These are phyloP conservation scores for Trichaptum fuscoviolaceum DNA, from an alignment of 768 basidiomycete genomes.

Conservation along the genomic window DNA sequence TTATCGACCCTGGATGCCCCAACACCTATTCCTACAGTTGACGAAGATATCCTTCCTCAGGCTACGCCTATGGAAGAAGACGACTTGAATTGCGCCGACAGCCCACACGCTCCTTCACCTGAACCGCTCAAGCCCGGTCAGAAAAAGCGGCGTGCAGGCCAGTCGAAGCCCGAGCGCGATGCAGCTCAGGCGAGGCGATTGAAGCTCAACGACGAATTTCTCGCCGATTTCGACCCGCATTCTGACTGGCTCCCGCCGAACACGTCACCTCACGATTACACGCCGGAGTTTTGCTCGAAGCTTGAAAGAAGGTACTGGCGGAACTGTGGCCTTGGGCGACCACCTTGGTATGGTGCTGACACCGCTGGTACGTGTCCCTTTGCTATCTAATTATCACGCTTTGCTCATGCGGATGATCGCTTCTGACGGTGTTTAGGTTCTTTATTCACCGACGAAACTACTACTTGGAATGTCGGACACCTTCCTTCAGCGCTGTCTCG, in stretches of 20 bases:
- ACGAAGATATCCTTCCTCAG: slow-evolving; percentile 5
- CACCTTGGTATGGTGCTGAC: slow-evolving; percentile 99
- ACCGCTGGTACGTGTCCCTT: no score
- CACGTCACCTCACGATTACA: slow-evolving; percentile 75
- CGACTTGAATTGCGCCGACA: no score
- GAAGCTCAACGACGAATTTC: slow-evolving; percentile 46
- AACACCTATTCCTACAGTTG: neutral
- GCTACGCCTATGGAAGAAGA: slow-evolving; percentile 11
- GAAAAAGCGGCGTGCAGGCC: slow-evolving; percentile 39
- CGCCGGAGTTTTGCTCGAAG: slow-evolving; percentile 78
- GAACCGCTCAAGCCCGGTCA: slow-evolving; percentile 2
- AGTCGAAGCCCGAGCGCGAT: slow-evolving; percentile 36
- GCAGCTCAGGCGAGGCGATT: slow-evolving; percentile 46
- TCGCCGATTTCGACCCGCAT: slow-evolving; percentile 66
- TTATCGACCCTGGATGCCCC: slow-evolving; percentile 12
- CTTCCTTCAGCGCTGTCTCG: slow-evolving; percentile 84
- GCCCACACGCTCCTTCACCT: slow-evolving; percentile 7
- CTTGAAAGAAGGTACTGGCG: slow-evolving; percentile 92
- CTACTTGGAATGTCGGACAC: slow-evolving; percentile 89
- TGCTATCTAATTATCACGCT: slow-evolving; percentile 1
- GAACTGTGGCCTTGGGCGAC: slow-evolving; percentile 78
- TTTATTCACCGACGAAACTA: slow-evolving; percentile 70
- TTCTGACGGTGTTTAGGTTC: slow-evolving; percentile 55
- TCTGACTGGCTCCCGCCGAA: slow-evolving; percentile 76
- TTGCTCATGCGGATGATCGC: no score